Percentiles rank a stretch among this genome's conserved stretches.
These are phyloP conservation scores for Pleurotus giganteus DNA, from an alignment of 768 basidiomycete species.

Conservation along the genomic window DNA sequence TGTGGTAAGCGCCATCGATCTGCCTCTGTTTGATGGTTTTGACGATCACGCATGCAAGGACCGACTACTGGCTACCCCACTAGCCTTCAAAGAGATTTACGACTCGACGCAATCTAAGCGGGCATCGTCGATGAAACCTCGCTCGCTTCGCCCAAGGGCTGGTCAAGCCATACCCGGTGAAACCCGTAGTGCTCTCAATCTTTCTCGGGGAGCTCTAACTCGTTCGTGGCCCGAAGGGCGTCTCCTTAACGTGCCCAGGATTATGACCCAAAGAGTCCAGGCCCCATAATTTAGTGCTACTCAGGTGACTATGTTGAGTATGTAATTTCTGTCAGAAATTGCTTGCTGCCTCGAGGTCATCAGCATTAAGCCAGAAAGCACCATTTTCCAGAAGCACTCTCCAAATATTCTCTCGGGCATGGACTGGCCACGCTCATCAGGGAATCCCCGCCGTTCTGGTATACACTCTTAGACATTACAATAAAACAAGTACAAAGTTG, in stretches of 20 bases:
- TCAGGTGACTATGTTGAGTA: conserved; percentile 11
- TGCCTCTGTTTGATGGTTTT: conserved; percentile 9
- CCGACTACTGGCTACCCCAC: conserved; percentile 62
- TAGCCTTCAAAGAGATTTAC: conserved; percentile 45
- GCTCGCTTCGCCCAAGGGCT: conserved; percentile 37
- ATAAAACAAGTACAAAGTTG: neutral
- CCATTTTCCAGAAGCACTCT: conserved; percentile 37
- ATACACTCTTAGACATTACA: neutral
- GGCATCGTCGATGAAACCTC: conserved; percentile 15
- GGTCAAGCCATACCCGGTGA: conserved; percentile 63
- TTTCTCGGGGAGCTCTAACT: conserved; percentile 6
- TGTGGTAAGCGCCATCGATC: conserved; percentile 49
- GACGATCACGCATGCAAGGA: conserved; percentile 42
- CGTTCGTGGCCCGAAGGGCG: conserved; percentile 18
- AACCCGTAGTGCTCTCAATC: conserved; percentile 27
- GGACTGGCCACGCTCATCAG: conserved; percentile 37
- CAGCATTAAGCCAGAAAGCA: conserved; percentile 52
- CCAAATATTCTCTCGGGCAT: conserved; percentile 44
- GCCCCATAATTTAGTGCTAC: conserved; percentile 11
- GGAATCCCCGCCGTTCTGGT: neutral
- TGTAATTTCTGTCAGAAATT: conserved; percentile 23
- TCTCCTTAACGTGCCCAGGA: conserved; percentile 25
- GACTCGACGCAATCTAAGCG: conserved; percentile 41
- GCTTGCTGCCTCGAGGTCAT: conserved; percentile 44
- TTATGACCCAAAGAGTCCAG: conserved; percentile 32